Conservation (phyloP, 192 early-diverging fungal species). For the Umbelopsis ramanniana region DNA sequence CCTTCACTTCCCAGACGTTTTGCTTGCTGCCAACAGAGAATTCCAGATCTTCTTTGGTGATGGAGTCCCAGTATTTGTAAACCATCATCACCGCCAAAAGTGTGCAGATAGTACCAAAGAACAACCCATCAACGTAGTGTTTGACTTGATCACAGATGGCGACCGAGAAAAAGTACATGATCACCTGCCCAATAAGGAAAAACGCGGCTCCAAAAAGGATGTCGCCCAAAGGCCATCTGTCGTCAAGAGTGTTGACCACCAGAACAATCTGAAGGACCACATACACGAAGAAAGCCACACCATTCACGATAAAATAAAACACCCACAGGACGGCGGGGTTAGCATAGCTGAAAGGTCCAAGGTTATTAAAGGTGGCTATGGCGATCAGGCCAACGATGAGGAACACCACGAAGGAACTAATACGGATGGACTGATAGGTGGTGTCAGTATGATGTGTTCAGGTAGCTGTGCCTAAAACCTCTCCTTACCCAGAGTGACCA, state of each 20-base stretch:
- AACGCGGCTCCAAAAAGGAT: constrained; percentile 80
- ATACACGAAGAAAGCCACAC: constrained; percentile 75
- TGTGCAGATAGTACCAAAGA: constrained; percentile 82
- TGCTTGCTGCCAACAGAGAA: constrained; percentile 84
- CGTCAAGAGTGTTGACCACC: constrained; percentile 82
- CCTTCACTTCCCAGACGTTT: constrained; percentile 85
- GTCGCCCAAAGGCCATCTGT: constrained; percentile 87
- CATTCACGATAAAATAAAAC: constrained; percentile 76
- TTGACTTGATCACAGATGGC: constrained; percentile 76
- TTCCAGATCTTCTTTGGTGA: constrained; percentile 92
- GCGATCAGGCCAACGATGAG: constrained; percentile 64
- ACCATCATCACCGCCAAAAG: constrained; percentile 92
- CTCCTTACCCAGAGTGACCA: constrained; percentile 83
- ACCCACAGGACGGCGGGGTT: constrained; percentile 71
- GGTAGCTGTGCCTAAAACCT: background rate
- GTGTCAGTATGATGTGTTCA: background rate
- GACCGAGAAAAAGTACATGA: constrained; percentile 70
- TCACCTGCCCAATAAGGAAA: constrained; percentile 75
- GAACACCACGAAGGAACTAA: constrained; percentile 74
- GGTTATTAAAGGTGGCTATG: constrained; percentile 68
- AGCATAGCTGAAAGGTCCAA: constrained; percentile 55
- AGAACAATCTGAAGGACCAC: constrained; percentile 82
- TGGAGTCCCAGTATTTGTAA: constrained; percentile 94
- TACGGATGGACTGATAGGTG: constrained; percentile 70
- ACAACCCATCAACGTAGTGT: constrained; percentile 91